These are phyloP conservation scores for Mycosphaerella arachidis DNA, from an alignment of 2,329 filamentous ascomycete species.

Conservation along the genomic window DNA sequence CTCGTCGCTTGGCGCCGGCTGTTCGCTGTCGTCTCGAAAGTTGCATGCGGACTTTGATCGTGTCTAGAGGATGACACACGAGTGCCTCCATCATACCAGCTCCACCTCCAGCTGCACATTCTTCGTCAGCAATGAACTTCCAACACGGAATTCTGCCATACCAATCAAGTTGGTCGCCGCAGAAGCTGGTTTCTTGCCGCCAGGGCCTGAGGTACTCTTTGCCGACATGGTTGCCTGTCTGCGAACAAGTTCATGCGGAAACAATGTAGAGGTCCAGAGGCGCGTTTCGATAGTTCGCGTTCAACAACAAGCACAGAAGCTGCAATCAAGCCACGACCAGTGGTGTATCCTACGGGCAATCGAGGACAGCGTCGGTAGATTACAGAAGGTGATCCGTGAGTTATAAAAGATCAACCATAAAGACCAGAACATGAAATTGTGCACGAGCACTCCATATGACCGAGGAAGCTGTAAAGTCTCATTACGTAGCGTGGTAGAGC, in stretches of 20 bases:
- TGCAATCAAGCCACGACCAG: background rate
- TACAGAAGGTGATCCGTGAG: background rate
- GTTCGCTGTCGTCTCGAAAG: slow-evolving; percentile 78
- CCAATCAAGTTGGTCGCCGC: slow-evolving; percentile 88
- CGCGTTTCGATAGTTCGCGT: background rate
- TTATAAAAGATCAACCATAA: slow-evolving; percentile 2
- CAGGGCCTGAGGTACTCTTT: slow-evolving; percentile 52
- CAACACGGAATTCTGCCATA: slow-evolving; percentile 34
- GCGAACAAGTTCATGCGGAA: background rate
- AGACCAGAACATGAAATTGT: slow-evolving; percentile 16
- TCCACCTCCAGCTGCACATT: slow-evolving; percentile 73
- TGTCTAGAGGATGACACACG: slow-evolving; percentile 90
- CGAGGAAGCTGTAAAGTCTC: slow-evolving; percentile 19
- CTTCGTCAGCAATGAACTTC: slow-evolving; percentile 15
- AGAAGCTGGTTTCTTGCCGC: slow-evolving; percentile 72
- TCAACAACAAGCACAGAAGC: background rate
- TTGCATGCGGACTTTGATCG: slow-evolving; percentile 99
- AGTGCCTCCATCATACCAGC: slow-evolving; percentile 99
- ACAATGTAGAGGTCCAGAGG: background rate
- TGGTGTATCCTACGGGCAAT: background rate
- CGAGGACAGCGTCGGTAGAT: background rate
- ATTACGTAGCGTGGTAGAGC: slow-evolving; percentile 25
- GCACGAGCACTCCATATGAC: slow-evolving; percentile 17
- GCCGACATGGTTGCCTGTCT: slow-evolving; percentile 50
- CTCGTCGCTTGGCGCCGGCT: slow-evolving; percentile 76